A percentile compares a stretch with the other conserved stretches of the same genome.
Conservation (phyloP, 2,329 filamentous ascomycete species). For the Exophiala aquamarina region DNA sequence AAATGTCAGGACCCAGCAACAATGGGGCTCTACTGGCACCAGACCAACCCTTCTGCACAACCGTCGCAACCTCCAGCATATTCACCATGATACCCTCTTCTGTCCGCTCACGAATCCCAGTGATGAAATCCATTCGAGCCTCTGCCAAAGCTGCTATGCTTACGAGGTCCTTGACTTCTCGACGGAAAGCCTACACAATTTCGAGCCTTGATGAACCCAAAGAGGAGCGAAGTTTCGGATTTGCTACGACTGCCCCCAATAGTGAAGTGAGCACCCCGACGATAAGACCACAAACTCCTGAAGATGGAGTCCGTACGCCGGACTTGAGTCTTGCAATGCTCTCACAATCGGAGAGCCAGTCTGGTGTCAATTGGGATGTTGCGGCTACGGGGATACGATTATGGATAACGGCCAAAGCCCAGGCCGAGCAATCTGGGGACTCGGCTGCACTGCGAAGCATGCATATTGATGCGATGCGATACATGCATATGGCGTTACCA, state of each 20-base stretch:
- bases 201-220: slow-evolving; percentile 12
- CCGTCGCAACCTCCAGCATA: not conserved
- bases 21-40: not conserved
- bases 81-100: slow-evolving; percentile 21
- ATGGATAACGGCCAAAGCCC: slow-evolving; percentile 21
- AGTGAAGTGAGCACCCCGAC: slow-evolving; percentile 18
- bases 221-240: slow-evolving; percentile 14
- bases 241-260: slow-evolving; percentile 12
- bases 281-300: slow-evolving; percentile 17
- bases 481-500: slow-evolving; percentile 24
- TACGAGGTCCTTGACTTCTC: slow-evolving; percentile 1
- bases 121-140: slow-evolving; percentile 15
- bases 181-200: slow-evolving; percentile 11
- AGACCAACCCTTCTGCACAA: not conserved
- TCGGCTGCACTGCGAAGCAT: slow-evolving; percentile 20
- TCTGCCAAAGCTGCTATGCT: slow-evolving; percentile 18
- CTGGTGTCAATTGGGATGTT: slow-evolving; percentile 23
- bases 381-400: slow-evolving; percentile 20
- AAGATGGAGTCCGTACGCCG: slow-evolving; percentile 7
- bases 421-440: slow-evolving; percentile 20
- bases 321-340: slow-evolving; percentile 14
- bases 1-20: not conserved
- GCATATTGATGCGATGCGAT: slow-evolving; percentile 23
- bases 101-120: slow-evolving; percentile 23
- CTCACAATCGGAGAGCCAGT: slow-evolving; percentile 19